A percentile compares a stretch with the other conserved stretches of the same genome.
These are phyloP conservation scores for Yamadazyma sp. DNA, from an alignment of 1,139 yeast genomes.

Conservation along the genomic window DNA sequence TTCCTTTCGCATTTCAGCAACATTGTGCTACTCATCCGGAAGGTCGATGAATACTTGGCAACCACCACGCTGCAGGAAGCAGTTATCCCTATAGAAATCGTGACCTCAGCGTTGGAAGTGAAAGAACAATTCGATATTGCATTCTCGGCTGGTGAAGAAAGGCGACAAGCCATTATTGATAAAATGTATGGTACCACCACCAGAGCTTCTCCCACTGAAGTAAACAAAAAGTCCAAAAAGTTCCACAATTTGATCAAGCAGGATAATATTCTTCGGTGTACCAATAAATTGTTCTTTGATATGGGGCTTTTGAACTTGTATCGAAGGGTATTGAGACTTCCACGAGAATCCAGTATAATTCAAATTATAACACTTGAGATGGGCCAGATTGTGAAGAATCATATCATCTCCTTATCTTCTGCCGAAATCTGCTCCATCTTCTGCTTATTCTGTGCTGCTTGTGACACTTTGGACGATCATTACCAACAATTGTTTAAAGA, in stretches of 20 bases:
- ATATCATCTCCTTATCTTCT: conserved; percentile 47
- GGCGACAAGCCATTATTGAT: conserved; percentile 32
- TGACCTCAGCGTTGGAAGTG: conserved; percentile 48
- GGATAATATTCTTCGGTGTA: conserved; percentile 46
- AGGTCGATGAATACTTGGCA: conserved; percentile 27
- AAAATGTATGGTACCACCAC: conserved; percentile 15
- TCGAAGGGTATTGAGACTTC: conserved; percentile 51
- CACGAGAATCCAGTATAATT: conserved; percentile 44
- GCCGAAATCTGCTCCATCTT: conserved; percentile 58
- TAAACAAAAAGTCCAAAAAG: conserved; percentile 8
- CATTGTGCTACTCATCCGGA: conserved; percentile 44
- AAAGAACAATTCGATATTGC: conserved; percentile 35
- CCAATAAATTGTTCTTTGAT: conserved; percentile 54
- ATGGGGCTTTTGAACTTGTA: conserved; percentile 59
- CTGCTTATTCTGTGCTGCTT: conserved; percentile 58
- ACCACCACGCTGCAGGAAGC: conserved; percentile 7
- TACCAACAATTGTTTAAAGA: conserved; percentile 34
- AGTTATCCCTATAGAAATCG: conserved; percentile 32
- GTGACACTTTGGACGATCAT: conserved; percentile 47
- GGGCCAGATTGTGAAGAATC: conserved; percentile 29
- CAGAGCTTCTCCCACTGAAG: conserved; percentile 1
- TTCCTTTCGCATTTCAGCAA: conserved; percentile 52
- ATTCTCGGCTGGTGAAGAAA: conserved; percentile 34
- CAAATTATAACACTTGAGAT: conserved; percentile 50
- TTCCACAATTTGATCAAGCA: conserved; percentile 25